These are phyloP conservation scores for Dothidotthia symphoricarpi DNA, from an alignment of 2,329 filamentous ascomycete species.

Conservation along the genomic window DNA sequence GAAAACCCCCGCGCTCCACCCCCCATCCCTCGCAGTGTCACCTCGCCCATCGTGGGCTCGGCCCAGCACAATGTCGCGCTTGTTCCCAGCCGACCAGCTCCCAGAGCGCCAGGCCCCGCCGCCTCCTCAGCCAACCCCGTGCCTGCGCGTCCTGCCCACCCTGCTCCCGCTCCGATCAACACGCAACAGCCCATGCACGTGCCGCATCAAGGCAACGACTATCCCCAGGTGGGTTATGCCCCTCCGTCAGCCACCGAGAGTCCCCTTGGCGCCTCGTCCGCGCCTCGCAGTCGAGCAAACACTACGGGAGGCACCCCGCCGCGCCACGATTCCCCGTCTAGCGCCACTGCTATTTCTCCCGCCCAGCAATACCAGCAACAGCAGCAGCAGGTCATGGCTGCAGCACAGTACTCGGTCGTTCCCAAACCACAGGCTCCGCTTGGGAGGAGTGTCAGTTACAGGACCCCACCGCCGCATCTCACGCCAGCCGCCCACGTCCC, in stretches of 20 bases:
- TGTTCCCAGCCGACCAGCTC: constrained; percentile 80
- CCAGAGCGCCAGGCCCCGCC: constrained; percentile 69
- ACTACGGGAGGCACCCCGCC: constrained; percentile 43
- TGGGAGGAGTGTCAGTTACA: constrained; percentile 71
- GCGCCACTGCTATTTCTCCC: constrained; percentile 37
- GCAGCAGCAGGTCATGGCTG: constrained; percentile 73
- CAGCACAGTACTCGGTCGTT: constrained; percentile 66
- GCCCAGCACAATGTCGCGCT: constrained; percentile 51
- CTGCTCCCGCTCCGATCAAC: constrained; percentile 51
- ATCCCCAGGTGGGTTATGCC: constrained; percentile 44
- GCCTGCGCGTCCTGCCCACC: constrained; percentile 58
- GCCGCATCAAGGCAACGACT: constrained; percentile 42
- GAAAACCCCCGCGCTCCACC: constrained; percentile 94
- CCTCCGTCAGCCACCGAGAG: constrained; percentile 43
- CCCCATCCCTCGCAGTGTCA: constrained; percentile 64
- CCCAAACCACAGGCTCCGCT: constrained; percentile 49
- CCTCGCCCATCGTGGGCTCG: constrained; percentile 43
- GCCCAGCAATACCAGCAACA: constrained; percentile 67
- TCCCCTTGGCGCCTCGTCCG: constrained; percentile 36
- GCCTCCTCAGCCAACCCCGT: constrained; percentile 47
- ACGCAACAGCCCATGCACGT: constrained; percentile 25
- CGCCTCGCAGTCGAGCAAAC: constrained; percentile 45
- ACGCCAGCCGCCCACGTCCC: constrained; percentile 43
- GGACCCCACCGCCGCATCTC: constrained; percentile 41
- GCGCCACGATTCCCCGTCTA: constrained; percentile 49